These are phyloP conservation scores for Quercus aquifolioides DNA, from an alignment of 306 rosid species.

Conservation along the genomic window DNA sequence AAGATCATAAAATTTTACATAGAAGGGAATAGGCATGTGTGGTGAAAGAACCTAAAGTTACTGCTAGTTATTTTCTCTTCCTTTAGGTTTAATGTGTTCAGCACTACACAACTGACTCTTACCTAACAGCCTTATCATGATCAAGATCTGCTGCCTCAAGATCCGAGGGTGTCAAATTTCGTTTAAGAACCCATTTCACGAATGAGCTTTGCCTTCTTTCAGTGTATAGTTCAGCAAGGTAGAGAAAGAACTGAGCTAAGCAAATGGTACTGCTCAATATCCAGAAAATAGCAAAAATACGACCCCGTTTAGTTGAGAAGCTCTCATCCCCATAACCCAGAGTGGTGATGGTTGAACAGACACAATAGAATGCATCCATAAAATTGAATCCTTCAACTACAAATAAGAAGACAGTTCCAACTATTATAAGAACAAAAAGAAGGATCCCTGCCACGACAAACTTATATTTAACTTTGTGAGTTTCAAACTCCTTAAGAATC, in stretches of 20 bases:
- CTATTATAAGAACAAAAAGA: constrained; percentile 42
- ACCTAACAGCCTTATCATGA: constrained; percentile 70
- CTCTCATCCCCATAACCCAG: constrained; percentile 87
- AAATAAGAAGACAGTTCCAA: constrained; percentile 51
- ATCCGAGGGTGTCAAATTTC: constrained; percentile 49
- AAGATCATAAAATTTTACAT: not conserved
- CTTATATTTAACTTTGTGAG: constrained; percentile 53
- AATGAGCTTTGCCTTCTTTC: constrained; percentile 63
- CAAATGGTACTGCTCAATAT: constrained; percentile 78
- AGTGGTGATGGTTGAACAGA: constrained; percentile 80
- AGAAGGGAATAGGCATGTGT: not conserved
- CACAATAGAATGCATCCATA: constrained; percentile 71
- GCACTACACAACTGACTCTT: constrained; percentile 3
- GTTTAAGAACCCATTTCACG: constrained; percentile 48
- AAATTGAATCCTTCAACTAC: constrained; percentile 49
- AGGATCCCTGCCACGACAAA: constrained; percentile 34
- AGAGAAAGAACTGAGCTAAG: constrained; percentile 70
- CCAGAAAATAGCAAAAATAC: constrained; percentile 76
- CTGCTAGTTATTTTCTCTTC: not conserved
- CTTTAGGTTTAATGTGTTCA: not conserved
- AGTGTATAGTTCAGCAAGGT: constrained; percentile 64
- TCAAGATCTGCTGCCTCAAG: constrained; percentile 90
- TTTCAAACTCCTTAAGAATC: constrained; percentile 43
- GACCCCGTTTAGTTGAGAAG: constrained; percentile 59
- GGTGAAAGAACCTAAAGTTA: not conserved